Base-by-base conservation (phyloP, 2,329 filamentous ascomycete species). In the Alternaria hordeiaustralica region DNA sequence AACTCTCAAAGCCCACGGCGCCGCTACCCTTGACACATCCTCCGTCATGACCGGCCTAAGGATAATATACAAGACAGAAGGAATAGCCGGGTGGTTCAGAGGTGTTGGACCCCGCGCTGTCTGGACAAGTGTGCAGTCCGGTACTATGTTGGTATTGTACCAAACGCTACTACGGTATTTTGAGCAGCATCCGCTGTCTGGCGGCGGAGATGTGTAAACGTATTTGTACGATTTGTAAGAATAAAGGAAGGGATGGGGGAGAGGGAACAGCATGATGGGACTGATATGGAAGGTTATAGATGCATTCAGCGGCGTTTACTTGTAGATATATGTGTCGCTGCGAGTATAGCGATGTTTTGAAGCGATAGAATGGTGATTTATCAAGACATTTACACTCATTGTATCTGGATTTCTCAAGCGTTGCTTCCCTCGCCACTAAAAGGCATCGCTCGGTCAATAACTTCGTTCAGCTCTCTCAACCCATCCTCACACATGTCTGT, bases 81-180 rank as follows among this genome's bases (percentile, higher is more conserved):
- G 96, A 1, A 72, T 98, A 15, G 87, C 87, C 3, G 96, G 96
- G 2, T 96, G 93, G 90, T 99, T 99, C 81, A 89, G 96, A 61
- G 96, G 96, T 25, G 95, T 99, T 2, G 95, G 95, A 0, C 96
- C 96, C 2, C 88, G 96, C 58, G 91, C 91, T 61, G 93, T 98
- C 13, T 99, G 96, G 96, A 99, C 96, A 21, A 97, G 95, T 75
- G 93, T 98, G 61, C 96, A 99, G 83, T 97, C 92, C 75, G 92
- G 94, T 45, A 97, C 93, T 69, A 98, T 98, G 95, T 85, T 98
- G 77, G 94, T 98, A 72, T 84, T 97, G 79, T 98, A 98, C 80
- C 95, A 98, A 82, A 91, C 90, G 64, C 84, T 98, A 60, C 82
- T 98, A 76, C 90, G 91, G 74, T 88, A 90, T 80, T 86, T 98